phyloP scores from a whole-genome alignment of 805 yeast genomes.

The Metschnikowia rubicola region DNA sequence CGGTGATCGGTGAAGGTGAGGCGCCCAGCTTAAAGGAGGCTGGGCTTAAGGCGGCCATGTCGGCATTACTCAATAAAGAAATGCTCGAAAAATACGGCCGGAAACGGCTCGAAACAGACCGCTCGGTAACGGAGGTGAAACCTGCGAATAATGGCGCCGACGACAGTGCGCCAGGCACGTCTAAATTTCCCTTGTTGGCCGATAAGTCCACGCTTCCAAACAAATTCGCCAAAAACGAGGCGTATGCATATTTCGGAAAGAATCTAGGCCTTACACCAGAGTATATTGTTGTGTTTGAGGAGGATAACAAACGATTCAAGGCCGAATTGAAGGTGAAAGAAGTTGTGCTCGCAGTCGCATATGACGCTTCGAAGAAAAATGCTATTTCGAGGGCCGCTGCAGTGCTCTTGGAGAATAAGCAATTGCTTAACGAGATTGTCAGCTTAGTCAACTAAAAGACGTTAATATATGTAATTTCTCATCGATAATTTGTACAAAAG shows the following conservation, averaged over 20 bases:
- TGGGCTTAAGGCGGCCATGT: conserved; percentile 81
- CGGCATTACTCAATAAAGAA: conserved; percentile 58
- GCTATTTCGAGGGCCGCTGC: conserved; percentile 42
- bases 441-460: conserved; percentile 4
- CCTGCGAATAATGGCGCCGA: background rate
- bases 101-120: conserved; percentile 38
- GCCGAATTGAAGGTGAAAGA: conserved; percentile 32
- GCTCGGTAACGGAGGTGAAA: conserved; percentile 12
- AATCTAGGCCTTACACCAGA: conserved; percentile 34
- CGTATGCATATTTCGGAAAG: conserved; percentile 38
- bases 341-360: conserved; percentile 28
- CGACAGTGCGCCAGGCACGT: background rate
- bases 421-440: conserved; percentile 16
- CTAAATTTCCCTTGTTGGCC: conserved; percentile 28
- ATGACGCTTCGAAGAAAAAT: conserved; percentile 35
- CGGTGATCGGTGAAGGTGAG: conserved; percentile 65
- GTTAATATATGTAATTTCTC: too few species aligned
- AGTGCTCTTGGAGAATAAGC: conserved; percentile 28
- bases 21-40: conserved; percentile 75
- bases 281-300: conserved; percentile 25
- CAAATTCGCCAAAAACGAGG: conserved; percentile 34
- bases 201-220: conserved; percentile 28
- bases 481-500: too few species aligned
- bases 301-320: conserved; percentile 20
- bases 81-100: conserved; percentile 62